Conservation (phyloP, 2,329 filamentous ascomycete species). For the Chalaropsis ovoidea region DNA sequence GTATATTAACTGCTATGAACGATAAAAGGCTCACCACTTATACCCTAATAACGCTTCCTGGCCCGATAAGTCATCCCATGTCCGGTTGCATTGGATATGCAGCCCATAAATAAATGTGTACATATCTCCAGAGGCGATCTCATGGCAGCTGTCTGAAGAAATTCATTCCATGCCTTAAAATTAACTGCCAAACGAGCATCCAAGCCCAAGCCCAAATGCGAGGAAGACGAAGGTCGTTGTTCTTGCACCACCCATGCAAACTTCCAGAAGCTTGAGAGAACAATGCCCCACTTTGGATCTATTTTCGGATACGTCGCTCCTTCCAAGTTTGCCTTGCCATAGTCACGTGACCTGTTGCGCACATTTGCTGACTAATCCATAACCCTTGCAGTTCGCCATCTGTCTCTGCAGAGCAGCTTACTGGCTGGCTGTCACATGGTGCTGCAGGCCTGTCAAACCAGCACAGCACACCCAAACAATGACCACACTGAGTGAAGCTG, state of each 20-base stretch:
- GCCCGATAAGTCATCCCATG: not conserved
- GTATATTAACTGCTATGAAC: not conserved
- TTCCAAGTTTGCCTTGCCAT: not conserved
- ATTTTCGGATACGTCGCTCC: not conserved
- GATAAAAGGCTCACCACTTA: not conserved
- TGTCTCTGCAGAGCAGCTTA: not conserved
- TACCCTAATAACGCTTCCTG: not conserved
- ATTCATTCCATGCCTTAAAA: not conserved
- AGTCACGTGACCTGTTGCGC: not conserved
- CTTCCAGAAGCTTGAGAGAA: conserved; percentile 6
- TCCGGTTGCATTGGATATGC: not conserved
- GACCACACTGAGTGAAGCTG: too few species aligned
- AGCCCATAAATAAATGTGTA: not conserved
- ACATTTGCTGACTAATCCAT: not conserved
- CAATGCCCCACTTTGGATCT: not conserved
- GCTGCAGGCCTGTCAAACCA: too few species aligned
- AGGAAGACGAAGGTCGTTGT: not conserved
- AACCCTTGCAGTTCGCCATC: not conserved
- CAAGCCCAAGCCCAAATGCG: not conserved
- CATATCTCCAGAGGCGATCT: not conserved
- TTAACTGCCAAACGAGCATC: not conserved
- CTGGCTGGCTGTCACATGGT: too few species aligned
- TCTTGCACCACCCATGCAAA: not conserved
- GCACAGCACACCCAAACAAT: too few species aligned
- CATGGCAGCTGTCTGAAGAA: conserved; percentile 1